Base-by-base conservation (phyloP, 352 stramenopile genomes). In the Phytophthora boehmeriae region DNA sequence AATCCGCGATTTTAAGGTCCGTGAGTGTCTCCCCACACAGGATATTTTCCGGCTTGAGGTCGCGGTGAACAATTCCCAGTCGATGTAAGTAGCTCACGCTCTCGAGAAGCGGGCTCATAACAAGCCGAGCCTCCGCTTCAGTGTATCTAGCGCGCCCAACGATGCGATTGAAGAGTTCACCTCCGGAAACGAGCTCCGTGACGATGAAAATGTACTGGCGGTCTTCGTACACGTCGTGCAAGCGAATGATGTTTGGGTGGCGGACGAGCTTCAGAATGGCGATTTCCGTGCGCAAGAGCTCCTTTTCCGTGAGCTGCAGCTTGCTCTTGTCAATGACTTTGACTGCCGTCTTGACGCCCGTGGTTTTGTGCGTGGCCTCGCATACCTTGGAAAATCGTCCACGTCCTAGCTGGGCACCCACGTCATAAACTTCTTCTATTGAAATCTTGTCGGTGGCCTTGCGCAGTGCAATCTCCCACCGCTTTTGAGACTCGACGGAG, bases 111-210 rank as follows among this genome's bases (percentile, higher is more conserved):
- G 90, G 92, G 27, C 78, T 64, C 73, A 98, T 95, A 23, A 98
- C 83, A 9, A 83, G 76, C 6, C 88, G 85, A 5, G 93, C 92
- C 52, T 98, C 88, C 2, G 83, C 73, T 70, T 98, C 93, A 2
- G 87, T 96, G 58, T 97, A 97, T 42, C 86, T 63, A 23, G 81
- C 80, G 3, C 86, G 74, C 1, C 89, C 85, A 0, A 98, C 93
- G 61, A 99, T 99, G 4, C 91, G 84, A 74, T 98, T 97, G 75
- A 99, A 99, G 5, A 99, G 70, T 64, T 99, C 97, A 14, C 97
- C 97, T n/a, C 97, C 97, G 8, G 78, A 76, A 1, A 99, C 80
- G 0, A 99, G 81, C 71, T 99, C 98, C 71, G 98, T 98, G 25
- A 99, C 96, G 43, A 99, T 95, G 79, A 98, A 99, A 61, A 99